These are phyloP conservation scores for Ophiocordyceps camponoti-saundersi DNA, from an alignment of 2,329 filamentous ascomycete genomes.

Conservation along the genomic window DNA sequence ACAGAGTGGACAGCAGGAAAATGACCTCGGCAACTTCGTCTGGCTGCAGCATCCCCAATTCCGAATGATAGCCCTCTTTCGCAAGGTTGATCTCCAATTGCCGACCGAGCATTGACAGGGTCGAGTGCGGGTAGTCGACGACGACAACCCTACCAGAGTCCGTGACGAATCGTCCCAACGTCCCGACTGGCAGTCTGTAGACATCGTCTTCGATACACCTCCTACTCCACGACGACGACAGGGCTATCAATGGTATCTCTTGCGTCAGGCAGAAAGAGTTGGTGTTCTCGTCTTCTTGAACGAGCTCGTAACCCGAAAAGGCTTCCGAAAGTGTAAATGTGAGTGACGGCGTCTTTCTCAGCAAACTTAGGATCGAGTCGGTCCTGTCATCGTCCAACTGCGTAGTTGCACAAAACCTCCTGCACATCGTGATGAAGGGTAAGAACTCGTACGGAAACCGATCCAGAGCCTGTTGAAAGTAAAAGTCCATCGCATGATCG, in stretches of 20 bases:
- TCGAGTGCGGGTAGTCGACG: slow-evolving; percentile 65
- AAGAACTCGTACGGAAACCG: slow-evolving; percentile 76
- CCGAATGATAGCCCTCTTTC: slow-evolving; percentile 34
- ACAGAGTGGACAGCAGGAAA: slow-evolving; percentile 52
- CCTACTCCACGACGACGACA: slow-evolving; percentile 26
- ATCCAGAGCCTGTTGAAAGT: slow-evolving; percentile 50
- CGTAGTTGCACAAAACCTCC: slow-evolving; percentile 32
- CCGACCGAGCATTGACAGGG: slow-evolving; percentile 62
- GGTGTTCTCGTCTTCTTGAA: slow-evolving; percentile 71
- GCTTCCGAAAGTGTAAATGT: slow-evolving; percentile 58
- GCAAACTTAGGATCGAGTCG: slow-evolving; percentile 42
- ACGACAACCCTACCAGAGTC: slow-evolving; percentile 62
- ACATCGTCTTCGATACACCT: slow-evolving; percentile 26
- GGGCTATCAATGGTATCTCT: slow-evolving; percentile 45
- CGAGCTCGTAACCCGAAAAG: slow-evolving; percentile 61
- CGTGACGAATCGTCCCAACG: slow-evolving; percentile 55
- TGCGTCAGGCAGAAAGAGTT: slow-evolving; percentile 57
- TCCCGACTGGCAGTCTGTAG: slow-evolving; percentile 49
- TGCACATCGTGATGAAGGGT: slow-evolving; percentile 60
- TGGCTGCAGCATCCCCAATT: slow-evolving; percentile 34
- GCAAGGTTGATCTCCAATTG: slow-evolving; percentile 51
- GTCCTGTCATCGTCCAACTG: slow-evolving; percentile 14
- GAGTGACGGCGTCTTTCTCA: slow-evolving; percentile 55
- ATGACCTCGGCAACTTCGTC: slow-evolving; percentile 60
- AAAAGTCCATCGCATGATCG: slow-evolving; percentile 33